Base-by-base conservation (phyloP, 1,139 yeast species). In the Pichia cactophila region DNA sequence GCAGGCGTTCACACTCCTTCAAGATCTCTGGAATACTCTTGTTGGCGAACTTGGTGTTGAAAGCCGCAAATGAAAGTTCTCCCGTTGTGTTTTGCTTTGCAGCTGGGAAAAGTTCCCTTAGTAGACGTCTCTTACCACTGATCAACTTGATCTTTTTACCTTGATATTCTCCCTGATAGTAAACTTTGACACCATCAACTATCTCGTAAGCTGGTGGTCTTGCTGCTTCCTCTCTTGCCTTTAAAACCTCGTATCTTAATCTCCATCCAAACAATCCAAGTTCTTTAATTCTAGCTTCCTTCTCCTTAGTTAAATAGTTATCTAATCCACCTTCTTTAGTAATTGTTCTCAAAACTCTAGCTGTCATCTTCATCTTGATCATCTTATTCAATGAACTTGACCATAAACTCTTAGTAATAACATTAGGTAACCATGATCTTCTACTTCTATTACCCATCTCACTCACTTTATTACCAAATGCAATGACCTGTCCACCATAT, bases 241-340 rank as follows among this genome's bases (percentile, higher is more conserved):
- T 66, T 52, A 90, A 67, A 28, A 92, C 81, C 51, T 80, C 77
- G 67, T 84, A 89, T 63, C 92, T 83, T 60, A 92, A 73, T 61
- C 77, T 78, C 97, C 97, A 92, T 33, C 97, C 98, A 51, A 78
- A 74, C 50, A 90, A 84, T 1, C 98, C 98, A 62, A 92, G 72
- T 62, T 94, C 95, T 71, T 92, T 92, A 56, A 87, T 74, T 69
- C 98, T 77, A 4, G 95, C 95, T 11, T 95, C 75, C 58, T 85
- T 87, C 54, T 88, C 95, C 69, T 92, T 92, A 50, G 81, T 77
- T 54, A 92, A 69, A 64, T 92, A 92, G 58, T 82, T 81, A 64
- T 92, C 98, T 54, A 92, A 73, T 14, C 98, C 98, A 55, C 97
- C 97, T 67, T 90, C 97, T 60, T 81, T 86, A 50, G 86, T 83